Percentiles rank a stretch among this genome's conserved stretches.
phyloP scores from a whole-genome alignment of 2,329 filamentous ascomycete genomes.

The Neofusicoccum cordaticola region DNA sequence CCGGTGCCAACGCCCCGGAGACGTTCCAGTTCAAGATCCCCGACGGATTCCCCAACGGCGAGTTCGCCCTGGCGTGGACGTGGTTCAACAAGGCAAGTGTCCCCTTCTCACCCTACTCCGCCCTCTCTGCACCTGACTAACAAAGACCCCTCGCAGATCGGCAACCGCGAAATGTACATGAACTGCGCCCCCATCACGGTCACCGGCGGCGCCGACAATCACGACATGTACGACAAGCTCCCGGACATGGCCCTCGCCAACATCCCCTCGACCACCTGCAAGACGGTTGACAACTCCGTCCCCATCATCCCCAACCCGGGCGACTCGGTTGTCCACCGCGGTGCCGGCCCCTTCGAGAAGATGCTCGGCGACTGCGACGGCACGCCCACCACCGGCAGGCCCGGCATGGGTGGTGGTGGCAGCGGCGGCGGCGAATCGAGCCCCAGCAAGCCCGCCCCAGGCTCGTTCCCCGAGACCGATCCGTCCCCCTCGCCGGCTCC shows the following conservation, averaged over 20 bases:
- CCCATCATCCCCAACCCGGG: conserved; percentile 63
- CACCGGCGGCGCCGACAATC: conserved; percentile 41
- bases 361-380: conserved; percentile 4
- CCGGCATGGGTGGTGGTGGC: neutral
- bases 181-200: conserved; percentile 78
- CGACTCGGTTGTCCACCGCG: conserved; percentile 42
- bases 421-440: neutral
- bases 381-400: neutral
- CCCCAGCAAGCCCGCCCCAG: neutral
- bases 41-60: conserved; percentile 66
- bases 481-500: neutral
- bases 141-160: neutral
- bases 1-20: conserved; percentile 56
- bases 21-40: conserved; percentile 73
- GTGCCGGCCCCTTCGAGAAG: neutral
- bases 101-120: neutral
- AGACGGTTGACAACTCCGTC: conserved; percentile 51
- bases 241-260: conserved; percentile 72
- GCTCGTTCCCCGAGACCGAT: neutral
- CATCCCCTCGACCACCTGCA: conserved; percentile 50
- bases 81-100: conserved; percentile 74
- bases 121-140: neutral
- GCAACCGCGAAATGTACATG: conserved; percentile 70
- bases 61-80: conserved; percentile 79
- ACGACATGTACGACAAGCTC: conserved; percentile 57